A percentile compares a stretch with the other conserved stretches of the same genome.
Evolutionary conservation across 495 filamentous ascomycete genomes (phyloP).

Genomic region (Neurospora sp.): DNA sequence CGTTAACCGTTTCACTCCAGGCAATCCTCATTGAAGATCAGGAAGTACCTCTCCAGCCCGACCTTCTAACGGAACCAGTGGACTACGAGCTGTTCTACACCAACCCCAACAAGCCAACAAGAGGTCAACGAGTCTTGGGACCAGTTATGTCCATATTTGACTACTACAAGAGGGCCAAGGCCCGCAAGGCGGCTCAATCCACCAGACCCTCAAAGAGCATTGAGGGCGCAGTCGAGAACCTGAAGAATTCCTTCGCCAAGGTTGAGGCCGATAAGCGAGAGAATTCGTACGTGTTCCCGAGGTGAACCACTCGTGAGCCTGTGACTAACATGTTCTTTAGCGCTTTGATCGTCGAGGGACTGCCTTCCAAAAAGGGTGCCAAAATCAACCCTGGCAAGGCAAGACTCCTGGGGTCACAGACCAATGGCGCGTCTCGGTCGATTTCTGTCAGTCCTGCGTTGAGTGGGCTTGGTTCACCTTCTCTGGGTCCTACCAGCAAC

Average conservation of each 20-base stretch:
- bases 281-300: constrained; percentile 46
- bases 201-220: not conserved
- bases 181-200: not conserved
- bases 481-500: constrained; percentile 43
- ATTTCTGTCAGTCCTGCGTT: constrained; percentile 56
- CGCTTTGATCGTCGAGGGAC: constrained; percentile 22
- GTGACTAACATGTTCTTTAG: constrained; percentile 20
- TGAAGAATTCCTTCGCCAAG: constrained; percentile 29
- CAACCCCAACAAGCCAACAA: constrained; percentile 17
- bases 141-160: constrained; percentile 35
- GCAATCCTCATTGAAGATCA: constrained; percentile 29
- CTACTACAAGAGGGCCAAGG: constrained; percentile 27
- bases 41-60: constrained; percentile 14
- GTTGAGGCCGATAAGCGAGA: constrained; percentile 33
- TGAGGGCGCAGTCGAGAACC: constrained; percentile 6
- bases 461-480: constrained; percentile 37
- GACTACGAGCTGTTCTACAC: constrained; percentile 37
- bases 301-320: constrained; percentile 16
- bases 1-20: constrained; percentile 19
- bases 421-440: constrained; percentile 43
- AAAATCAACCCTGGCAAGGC: constrained; percentile 21
- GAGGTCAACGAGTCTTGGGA: constrained; percentile 27
- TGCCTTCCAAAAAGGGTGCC: constrained; percentile 19
- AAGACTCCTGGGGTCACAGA: constrained; percentile 38
- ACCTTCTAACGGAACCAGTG: constrained; percentile 15